Evolutionary conservation across 1,139 yeast species (phyloP).

Genomic region (Williopsis jadinii): DNA sequence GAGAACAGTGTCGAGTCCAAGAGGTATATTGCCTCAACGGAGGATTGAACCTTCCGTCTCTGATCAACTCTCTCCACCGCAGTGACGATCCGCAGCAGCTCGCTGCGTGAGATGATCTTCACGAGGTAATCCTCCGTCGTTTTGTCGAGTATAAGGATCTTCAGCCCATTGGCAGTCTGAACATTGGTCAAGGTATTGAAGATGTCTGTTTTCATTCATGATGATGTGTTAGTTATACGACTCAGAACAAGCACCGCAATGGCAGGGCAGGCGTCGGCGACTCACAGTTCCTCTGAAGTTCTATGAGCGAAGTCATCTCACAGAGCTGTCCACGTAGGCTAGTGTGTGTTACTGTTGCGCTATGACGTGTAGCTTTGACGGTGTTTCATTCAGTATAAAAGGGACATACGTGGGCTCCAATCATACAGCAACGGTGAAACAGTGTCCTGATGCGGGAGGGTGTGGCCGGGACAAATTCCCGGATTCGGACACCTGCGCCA

Average conservation of each 20-base stretch:
- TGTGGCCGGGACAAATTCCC: too few species aligned
- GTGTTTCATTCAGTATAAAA: too few species aligned
- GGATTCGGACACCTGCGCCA: too few species aligned
- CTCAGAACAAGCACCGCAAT: too few species aligned
- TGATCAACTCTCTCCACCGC: constrained; percentile 51
- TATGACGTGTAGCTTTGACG: too few species aligned
- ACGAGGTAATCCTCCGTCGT: constrained; percentile 29
- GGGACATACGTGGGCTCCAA: too few species aligned
- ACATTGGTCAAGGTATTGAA: constrained; percentile 15
- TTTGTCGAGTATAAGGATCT: constrained; percentile 33
- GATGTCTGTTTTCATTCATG: constrained; percentile 12
- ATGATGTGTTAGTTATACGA: too few species aligned
- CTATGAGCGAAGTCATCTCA: constrained; percentile 20
- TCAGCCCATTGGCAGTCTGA: constrained; percentile 26
- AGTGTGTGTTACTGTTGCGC: too few species aligned
- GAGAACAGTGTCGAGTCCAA: constrained; percentile 47
- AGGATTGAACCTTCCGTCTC: constrained; percentile 39
- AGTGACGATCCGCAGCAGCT: constrained; percentile 27
- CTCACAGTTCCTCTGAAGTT: constrained; percentile 21
- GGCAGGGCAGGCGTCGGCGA: background rate
- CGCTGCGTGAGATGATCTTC: constrained; percentile 29
- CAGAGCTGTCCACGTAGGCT: too few species aligned
- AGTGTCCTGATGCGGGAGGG: too few species aligned
- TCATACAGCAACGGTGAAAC: too few species aligned
- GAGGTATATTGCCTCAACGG: constrained; percentile 54